Evolutionary conservation across 2,329 filamentous ascomycete species (phyloP).

Genomic region (Delphinella strobiligena): DNA sequence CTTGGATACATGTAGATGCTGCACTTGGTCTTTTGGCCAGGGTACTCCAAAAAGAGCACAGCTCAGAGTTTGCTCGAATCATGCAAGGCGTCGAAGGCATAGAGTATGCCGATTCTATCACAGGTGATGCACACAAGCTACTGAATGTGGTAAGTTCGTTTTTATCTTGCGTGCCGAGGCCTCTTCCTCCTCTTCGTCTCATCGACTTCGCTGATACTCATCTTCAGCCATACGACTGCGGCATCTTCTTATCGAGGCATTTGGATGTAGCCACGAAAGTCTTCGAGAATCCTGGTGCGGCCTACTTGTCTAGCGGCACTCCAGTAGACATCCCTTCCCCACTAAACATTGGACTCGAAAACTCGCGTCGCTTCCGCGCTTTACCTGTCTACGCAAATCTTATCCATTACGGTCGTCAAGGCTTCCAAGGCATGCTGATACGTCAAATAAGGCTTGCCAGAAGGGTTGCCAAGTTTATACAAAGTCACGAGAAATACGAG

Average conservation of each 20-base stretch:
- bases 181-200: not conserved
- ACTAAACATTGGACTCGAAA: conserved; percentile 77
- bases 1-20: conserved; percentile 87
- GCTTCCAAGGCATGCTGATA: conserved; percentile 57
- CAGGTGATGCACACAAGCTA: conserved; percentile 80
- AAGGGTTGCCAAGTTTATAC: conserved; percentile 51
- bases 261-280: conserved; percentile 46
- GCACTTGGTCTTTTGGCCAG: conserved; percentile 80
- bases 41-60: conserved; percentile 39
- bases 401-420: conserved; percentile 57
- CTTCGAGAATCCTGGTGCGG: conserved; percentile 76
- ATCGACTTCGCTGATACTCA: not conserved
- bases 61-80: conserved; percentile 38
- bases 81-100: conserved; percentile 47
- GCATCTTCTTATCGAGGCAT: conserved; percentile 71
- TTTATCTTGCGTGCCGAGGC: no score
- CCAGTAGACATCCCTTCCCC: conserved; percentile 59
- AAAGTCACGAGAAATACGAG: conserved; percentile 50
- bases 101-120: conserved; percentile 76
- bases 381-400: conserved; percentile 80
- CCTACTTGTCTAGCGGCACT: conserved; percentile 48
- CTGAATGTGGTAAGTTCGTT: conserved; percentile 69
- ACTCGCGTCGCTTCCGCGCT: conserved; percentile 81
- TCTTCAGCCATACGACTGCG: conserved; percentile 70
- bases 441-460: conserved; percentile 63